A percentile compares a stretch with the other conserved stretches of the same genome.
These are phyloP conservation scores for Solanum virginianum DNA, from an alignment of 257 asterid species.

Conservation along the genomic window DNA sequence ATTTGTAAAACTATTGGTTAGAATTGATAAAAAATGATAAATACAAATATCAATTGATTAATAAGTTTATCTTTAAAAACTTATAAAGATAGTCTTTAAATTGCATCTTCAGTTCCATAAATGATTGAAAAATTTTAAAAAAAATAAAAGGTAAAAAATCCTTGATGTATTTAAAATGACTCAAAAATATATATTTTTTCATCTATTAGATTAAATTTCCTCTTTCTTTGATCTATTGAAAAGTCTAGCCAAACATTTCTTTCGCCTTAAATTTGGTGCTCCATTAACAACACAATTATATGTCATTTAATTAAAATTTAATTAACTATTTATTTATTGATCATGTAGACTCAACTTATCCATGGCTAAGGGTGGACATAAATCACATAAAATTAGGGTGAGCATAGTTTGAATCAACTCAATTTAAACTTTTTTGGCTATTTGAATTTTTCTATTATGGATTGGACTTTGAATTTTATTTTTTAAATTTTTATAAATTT, in stretches of 20 bases:
- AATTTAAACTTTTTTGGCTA: background rate
- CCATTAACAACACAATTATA: background rate
- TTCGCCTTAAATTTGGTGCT: background rate
- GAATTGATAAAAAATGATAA: no score
- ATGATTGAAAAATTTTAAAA: background rate
- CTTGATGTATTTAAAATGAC: background rate
- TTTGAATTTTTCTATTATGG: background rate
- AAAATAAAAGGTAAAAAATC: background rate
- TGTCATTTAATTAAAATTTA: background rate
- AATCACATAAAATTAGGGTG: no score
- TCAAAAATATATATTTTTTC: no score
- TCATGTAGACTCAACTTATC: background rate
- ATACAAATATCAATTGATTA: background rate
- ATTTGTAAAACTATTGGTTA: no score
- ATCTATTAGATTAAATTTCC: background rate
- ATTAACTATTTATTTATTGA: background rate
- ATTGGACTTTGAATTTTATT: background rate
- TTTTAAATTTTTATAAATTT: background rate
- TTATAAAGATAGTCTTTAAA: background rate
- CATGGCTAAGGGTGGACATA: background rate
- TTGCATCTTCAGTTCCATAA: background rate
- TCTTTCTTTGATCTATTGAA: no score
- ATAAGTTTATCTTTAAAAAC: background rate
- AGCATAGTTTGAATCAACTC: background rate
- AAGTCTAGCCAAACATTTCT: background rate